Base-by-base conservation (phyloP, 441 rosid species). In the Lepidium campestre region DNA sequence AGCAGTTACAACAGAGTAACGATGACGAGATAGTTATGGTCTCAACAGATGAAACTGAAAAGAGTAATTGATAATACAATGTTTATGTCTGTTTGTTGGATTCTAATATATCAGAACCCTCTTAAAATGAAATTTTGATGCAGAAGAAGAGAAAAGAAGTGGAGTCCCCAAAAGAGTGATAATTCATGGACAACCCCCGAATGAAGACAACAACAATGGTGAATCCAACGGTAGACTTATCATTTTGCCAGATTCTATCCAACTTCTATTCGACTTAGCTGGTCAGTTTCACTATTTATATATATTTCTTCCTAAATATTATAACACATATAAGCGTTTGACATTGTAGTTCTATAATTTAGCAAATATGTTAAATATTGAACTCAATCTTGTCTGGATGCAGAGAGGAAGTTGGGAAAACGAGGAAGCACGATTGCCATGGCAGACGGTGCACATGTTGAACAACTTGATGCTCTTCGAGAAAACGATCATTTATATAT, bases 381-480 rank as follows among this genome's bases (percentile, higher is more conserved):
- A n/a, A n/a, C n/a, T n/a, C n/a, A n/a, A 42, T 32, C 8, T 65
- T 58, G 81, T 60, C 25, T 70, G 80, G 61, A 60, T 74, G 80
- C 84, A 86, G 97, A 86, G 80, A 83, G 71, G 70, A 89, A 87
- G 80, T 82, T 91, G 29, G 84, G 86, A 77, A 84, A 78, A 77
- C 77, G 80, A 78, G 96, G 91, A 74, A 84, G 78, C 78, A 81
- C 68, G 66, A 82, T 89, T 72, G 81, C 82, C 36, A 80, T 87
- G 93, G 82, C 79, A 56, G 86, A 91, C 74, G 97, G 97, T 32
- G 81, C 90, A 34, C 69, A 77, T 72, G 96, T 91, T 67, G 97
- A 91, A 81, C 93, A 93, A 22, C 46, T 91, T 34, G 75, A 72
- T 81, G 90, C 81, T 56, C 64, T 85, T 60, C 79, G 96, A 80